Evolutionary conservation across 331 rosid species (phyloP), one percentile per base, ranked within the genome.

Genomic region (Pyrus hybrid): DNA sequence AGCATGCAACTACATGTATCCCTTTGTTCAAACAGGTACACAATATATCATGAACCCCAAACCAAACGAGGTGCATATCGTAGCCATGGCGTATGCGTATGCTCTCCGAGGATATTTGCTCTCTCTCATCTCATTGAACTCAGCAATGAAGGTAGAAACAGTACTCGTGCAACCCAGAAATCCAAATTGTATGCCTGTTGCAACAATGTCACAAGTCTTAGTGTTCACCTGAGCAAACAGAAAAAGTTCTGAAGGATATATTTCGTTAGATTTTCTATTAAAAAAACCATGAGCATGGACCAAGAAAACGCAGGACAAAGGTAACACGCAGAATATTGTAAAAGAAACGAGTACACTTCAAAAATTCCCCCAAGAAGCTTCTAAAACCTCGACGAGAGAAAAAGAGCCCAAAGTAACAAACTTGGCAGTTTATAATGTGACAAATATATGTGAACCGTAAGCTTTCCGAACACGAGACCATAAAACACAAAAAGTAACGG

Each of bases 91-190:
- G 65, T 93, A 90, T 1, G 73, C 87, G 54, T 88, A 88, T 7
- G 97, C 97, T 79, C 89, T 88, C 96, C 91, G 85, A 2, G 96
- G 91, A 22, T 75, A 71, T 12, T 2, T 82, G 72, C 96, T 91
- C 74, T 85, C 86, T 74, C 94, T 84, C 94, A 91, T 91, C 49
- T 89, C 89, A 72, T 93, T 80, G 67, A 91, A 91, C 90, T 93
- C 96, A 0, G 93, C 91, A 45, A 86, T 83, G 64, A 93, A 90
- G 17, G 97, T 82, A 7, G 97, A 90, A 11, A 91, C 92, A 12
- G 97, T 90, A 79, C 98, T 91, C 75, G 88, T 73, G 81, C 96
- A 91, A 20, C 98, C 93, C 87, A 90, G 37, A 22, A 90, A 64
- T 67, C 97, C 96, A 56, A 93, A 72, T 70, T 93, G 92, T 41